Base-by-base conservation (phyloP, 352 stramenopile species). In the Thalassiosira mediterranea region DNA sequence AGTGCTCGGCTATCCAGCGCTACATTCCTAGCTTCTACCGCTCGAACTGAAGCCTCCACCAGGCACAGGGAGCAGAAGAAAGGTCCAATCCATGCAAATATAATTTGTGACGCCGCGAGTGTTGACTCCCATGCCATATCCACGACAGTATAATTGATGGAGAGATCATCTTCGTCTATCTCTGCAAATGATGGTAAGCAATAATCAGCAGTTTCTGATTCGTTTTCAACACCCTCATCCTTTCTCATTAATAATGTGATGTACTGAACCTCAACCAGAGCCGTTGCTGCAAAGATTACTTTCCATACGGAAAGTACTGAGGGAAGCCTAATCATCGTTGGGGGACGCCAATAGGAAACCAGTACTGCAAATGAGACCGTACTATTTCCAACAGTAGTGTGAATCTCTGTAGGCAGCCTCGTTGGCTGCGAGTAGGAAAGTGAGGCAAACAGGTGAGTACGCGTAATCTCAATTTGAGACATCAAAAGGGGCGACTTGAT, bases 1-100 rank as follows among this genome's bases (percentile, higher is more conserved):
- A 88, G 69, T 25, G 76, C 80, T 31, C 64, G 61, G 46, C 67
- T 83, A 19, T 88, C 60, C 4, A 82, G 71, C 47, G 76, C 61
- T 37, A 63, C 64, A 47, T 73, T 69, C 42, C 80, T 68, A 5
- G 76, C 76, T 59, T 88, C 71, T 4, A 49, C 44, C 26, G 80
- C 67, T 58, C 76, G 40, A 19, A 81, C 57, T 5, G 83, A 32
- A 28, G 76, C 67, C 51, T 88, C 80, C 2, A 83, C 52, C 7
- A 88, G 49, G 37, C 80, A 88, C 1, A 80, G 23, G 28, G 11
- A 48, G 49, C 68, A 83, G 59, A 88, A 88, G 10, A 76, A 40
- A 5, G 58, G 53, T 38, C 70, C 52, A 11, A 81, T 51, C 73
- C 67, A 81, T 29, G 53, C 51, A 49, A 77, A 54, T 26, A 38